Base-by-base conservation (phyloP, 2,329 filamentous ascomycete species). In the Hypomyces perniciosus region DNA sequence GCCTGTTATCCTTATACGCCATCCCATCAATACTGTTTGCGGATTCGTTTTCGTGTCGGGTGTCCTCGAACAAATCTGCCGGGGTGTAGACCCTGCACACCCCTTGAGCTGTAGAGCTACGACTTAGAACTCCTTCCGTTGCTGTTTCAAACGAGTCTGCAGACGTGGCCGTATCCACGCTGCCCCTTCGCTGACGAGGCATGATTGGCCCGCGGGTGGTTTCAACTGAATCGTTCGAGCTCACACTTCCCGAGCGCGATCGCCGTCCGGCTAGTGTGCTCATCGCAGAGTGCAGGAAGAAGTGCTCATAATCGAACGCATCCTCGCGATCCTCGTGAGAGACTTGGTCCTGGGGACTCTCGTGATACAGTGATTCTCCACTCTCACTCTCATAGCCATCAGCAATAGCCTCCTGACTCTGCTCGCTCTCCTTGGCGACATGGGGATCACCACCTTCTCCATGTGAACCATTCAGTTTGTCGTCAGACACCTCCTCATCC, bases 281-380 rank as follows among this genome's bases (percentile, higher is more conserved):
- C 79, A 96, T 85, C 8, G 90, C 90, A 58, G 89, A 95, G 66
- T 96, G 90, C 10, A 96, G 76, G 67, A 96, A 96, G 70, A 96
- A 96, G 64, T 95, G 85, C 66, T 96, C 88, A 56, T 97, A 97
- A 66, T 97, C 92, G 62, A 97, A 97, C 1, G 91, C 91, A 67
- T 97, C 92, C 58, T 91, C 85, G 20, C 92, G 86, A 66, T 96
- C 90, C 70, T 97, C 92, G 62, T 97, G 92, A 0, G 90, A 89
- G 5, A 86, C 71, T 7, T 79, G 77, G 46, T 80, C 76, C 49
- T 80, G 75, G 44, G 76, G 65, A 0, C 77, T 72, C 58, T 84
- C 83, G 59, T 85, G 80, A 60, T 86, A 84, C 6, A 84, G 72
- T 9, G 80, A 80, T 48, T 83, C 77, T 59, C 80, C 74, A 56